Base-by-base conservation (phyloP, 805 yeast genomes). In the Nakazawaea ambrosiae region DNA sequence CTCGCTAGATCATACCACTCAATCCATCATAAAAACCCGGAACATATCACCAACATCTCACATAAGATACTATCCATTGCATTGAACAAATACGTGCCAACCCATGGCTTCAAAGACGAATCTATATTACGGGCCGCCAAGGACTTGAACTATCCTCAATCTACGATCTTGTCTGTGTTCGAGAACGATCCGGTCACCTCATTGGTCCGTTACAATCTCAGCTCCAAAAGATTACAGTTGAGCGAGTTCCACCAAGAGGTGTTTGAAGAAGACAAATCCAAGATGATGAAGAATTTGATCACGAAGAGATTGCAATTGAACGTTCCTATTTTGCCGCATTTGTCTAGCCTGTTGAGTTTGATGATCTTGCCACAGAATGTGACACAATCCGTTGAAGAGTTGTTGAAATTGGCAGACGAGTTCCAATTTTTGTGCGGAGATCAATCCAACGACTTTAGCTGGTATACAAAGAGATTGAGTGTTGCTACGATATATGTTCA, bases 401-500 rank as follows among this genome's bases (percentile, higher is more conserved):
- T 92, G 40, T 82, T 78, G 48, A 70, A 74, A 36, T 66, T 89
- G 39, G 70, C 87, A 10, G 97, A 90, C 60, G 97, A 92, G 53
- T 68, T 90, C 42, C 73, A 85, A 31, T 87, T 61, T 57, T 77
- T 75, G 48, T 78, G 95, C 0, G 92, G 89, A 9, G 97, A 89
- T 53, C 51, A 58, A 37, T 73, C 92, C 16, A 78, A 78, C 46
- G 96, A 87, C 56, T 79, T 83, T 54, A 81, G 86, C 3, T 90
- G 98, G 98, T 90, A 90, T 57, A 66, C 94, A n/a, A 84, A 88
- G 53, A 67, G 98, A 46, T 62, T 81, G 12, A 71, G 83, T 7
- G 54, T 90, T 12, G 71, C 84, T 18, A 67, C 82, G 2, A 70
- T 82, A 2, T 86, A 84, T 55, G 82, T 83, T 2, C 73, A 81